Percentiles rank a stretch among this genome's conserved stretches.
Evolutionary conservation across 1,284 basidiomycete genomes (phyloP).

Genomic region (Stygiomarasmius scandens): DNA sequence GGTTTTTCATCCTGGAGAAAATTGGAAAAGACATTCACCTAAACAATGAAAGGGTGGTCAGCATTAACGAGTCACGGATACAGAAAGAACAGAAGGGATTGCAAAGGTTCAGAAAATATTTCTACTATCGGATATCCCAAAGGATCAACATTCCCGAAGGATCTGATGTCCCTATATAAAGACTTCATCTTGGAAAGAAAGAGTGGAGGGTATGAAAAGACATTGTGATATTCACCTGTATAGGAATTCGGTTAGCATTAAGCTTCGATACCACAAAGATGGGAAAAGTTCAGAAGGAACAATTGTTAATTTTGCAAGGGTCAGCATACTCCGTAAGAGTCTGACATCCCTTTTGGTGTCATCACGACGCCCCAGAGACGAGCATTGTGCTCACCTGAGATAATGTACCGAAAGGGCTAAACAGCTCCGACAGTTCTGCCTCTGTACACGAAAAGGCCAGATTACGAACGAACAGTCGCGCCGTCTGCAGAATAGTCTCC

Average conservation of each 20-base stretch:
- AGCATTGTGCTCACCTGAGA: conserved; percentile 57
- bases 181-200: conserved; percentile 34
- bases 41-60: conserved; percentile 13
- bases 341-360: conserved; percentile 63
- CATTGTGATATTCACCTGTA: not conserved
- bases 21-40: conserved; percentile 26
- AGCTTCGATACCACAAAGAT: not conserved
- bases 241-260: not conserved
- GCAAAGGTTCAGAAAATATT: conserved; percentile 33
- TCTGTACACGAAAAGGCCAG: conserved; percentile 84
- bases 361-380: conserved; percentile 1
- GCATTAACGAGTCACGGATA: not conserved
- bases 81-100: conserved; percentile 6
- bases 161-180: conserved; percentile 46
- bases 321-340: conserved; percentile 37
- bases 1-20: conserved; percentile 30
- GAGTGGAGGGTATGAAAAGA: not conserved
- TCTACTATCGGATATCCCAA: conserved; percentile 63
- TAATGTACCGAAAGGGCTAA: conserved; percentile 73
- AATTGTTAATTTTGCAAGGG: not conserved
- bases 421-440: conserved; percentile 71
- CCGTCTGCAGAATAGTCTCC: conserved; percentile 75
- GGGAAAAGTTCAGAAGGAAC: not conserved
- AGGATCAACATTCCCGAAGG: conserved; percentile 56
- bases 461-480: conserved; percentile 90